A percentile compares a stretch with the other conserved stretches of the same genome.
Conservation (phyloP, 257 asterid species). For the Anisodus acutangulus region DNA sequence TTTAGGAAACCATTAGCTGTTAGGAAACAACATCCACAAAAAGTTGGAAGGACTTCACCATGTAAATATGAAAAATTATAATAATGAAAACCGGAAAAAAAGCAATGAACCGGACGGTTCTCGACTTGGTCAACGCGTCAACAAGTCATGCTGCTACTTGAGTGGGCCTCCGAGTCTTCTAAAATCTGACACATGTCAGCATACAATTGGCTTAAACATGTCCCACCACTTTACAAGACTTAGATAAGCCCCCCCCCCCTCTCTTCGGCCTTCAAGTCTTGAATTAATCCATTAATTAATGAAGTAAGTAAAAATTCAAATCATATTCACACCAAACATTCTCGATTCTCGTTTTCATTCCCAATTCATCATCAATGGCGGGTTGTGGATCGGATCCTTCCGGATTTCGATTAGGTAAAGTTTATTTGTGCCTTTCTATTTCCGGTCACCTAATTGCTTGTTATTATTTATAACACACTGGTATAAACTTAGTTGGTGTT, state of each 20-base stretch:
- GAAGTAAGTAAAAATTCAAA: background rate
- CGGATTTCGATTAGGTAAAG: slow-evolving; percentile 63
- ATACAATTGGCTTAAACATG: background rate
- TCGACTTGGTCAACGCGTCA: background rate
- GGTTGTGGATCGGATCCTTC: slow-evolving; percentile 60
- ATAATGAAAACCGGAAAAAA: background rate
- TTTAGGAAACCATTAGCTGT: no score
- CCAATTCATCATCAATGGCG: slow-evolving; percentile 49
- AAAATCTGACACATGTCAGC: background rate
- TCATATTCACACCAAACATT: slow-evolving; percentile 29
- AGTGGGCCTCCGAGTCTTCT: background rate
- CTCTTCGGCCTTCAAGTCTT: background rate
- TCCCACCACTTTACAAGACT: background rate
- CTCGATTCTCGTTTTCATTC: slow-evolving; percentile 31
- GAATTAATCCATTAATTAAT: background rate
- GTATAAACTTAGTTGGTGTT: background rate
- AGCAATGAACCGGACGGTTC: slow-evolving; percentile 5
- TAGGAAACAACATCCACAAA: no score
- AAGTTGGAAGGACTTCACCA: background rate
- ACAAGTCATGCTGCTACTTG: background rate
- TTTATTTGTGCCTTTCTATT: slow-evolving; percentile 12
- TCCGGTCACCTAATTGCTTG: slow-evolving; percentile 9
- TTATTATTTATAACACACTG: background rate
- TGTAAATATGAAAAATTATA: background rate
- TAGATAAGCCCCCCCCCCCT: background rate